Base-by-base conservation (phyloP, 306 rosid genomes). In the Citrullus mucosospermus region DNA sequence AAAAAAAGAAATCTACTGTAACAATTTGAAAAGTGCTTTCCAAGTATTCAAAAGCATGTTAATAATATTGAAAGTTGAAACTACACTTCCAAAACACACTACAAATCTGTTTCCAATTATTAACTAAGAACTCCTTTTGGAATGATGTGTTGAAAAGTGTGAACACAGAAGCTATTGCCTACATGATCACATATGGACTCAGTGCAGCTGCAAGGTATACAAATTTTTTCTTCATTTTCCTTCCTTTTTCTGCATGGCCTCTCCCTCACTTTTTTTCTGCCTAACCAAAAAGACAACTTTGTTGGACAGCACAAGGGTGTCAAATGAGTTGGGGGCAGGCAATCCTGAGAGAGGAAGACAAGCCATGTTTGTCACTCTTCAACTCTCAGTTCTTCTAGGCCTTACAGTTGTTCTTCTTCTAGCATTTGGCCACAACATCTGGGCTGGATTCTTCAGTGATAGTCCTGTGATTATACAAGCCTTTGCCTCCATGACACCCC, bases 261-360 rank as follows among this genome's bases (percentile, higher is more conserved):
- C 48, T 18, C 74, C 51, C 16, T 39, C 17, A 5, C 14, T 11
- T 66, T 5, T 68, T 25, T 25, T 25, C 28, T 25, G 28, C 75
- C 43, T 68, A 68, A 68, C 75, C 20, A 20, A 68, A 10, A 9
- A 67, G 9, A 43, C 3, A 67, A 67, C 74, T 36, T 41, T 66
- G 28, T 51, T 28, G 70, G 53, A 80, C 83, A 94, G 96, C 86
- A 92, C 96, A 80, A 90, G 97, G 81, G 92, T 92, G 41, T 90
- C 98, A 32, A 92, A 89, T 80, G 97, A 94, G 85, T 73, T 94
- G 80, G 98, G 98, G 62, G 97, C 92, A 66, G 90, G 89, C 80
- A 65, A 84, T 18, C 88, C 92, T 0, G 82, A 80, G 28, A 39
- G 62, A 82, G 98, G 96, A 20, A 94, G 85, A 82, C 81, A 80